Evolutionary conservation across 305 asterid genomes (phyloP).

Genomic region (Fraxinus ornus): DNA sequence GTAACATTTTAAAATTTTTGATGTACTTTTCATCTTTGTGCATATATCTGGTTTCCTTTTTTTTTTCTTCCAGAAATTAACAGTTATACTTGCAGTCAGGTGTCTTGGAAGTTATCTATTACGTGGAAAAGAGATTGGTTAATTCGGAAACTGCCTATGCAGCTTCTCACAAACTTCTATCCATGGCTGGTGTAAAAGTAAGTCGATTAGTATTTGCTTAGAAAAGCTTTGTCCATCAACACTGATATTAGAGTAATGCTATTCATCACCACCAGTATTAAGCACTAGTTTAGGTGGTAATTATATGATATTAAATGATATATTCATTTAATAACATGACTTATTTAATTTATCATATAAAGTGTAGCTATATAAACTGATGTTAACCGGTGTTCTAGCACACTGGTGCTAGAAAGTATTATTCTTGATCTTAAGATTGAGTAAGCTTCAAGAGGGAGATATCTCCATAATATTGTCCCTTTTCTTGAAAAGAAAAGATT

Average conservation of each 20-base stretch:
- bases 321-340: neutral
- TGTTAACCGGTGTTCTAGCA: neutral
- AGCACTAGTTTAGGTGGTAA: neutral
- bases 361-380: neutral
- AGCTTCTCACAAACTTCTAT: slow-evolving; percentile 69
- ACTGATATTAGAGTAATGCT: neutral
- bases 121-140: slow-evolving; percentile 66
- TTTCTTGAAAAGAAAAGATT: neutral
- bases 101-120: slow-evolving; percentile 82
- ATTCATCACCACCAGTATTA: neutral
- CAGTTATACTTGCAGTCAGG: slow-evolving; percentile 63
- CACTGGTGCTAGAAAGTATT: neutral
- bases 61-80: slow-evolving; percentile 2
- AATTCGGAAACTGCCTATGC: slow-evolving; percentile 58
- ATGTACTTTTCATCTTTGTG: too few relatives aligned
- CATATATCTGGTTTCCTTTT: too few relatives aligned
- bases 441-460: neutral
- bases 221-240: slow-evolving; percentile 7
- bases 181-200: slow-evolving; percentile 73
- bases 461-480: slow-evolving; percentile 9
- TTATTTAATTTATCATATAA: neutral
- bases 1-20: too few relatives aligned
- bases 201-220: slow-evolving; percentile 28
- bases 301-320: neutral
- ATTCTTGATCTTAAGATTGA: slow-evolving; percentile 1